Evolutionary conservation across 331 rosid genomes (phyloP), one percentile per base, ranked within the genome.

Genomic region (Quercus phellos): DNA sequence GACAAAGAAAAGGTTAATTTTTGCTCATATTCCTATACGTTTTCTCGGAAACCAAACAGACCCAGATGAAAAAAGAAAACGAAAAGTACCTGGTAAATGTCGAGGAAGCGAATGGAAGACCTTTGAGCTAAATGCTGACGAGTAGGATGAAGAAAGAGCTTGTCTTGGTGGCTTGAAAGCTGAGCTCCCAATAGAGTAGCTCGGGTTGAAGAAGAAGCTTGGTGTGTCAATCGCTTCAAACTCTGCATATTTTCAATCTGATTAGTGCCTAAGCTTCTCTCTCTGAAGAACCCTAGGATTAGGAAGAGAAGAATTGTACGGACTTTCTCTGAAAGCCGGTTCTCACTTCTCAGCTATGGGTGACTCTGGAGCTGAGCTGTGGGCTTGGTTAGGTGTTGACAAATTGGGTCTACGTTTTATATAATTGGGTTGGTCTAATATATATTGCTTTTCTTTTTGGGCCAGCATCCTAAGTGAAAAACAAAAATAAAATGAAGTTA

Each of bases 101-200:
- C 94, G 75, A 94, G 79, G 83, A 89, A 94, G 74, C 98, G 98
- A 82, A 74, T 87, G 77, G 94, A 88, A 73, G 85, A 84, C 81
- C 81, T 81, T 74, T 79, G 96, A 87, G 95, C 80, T 26, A 89
- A 89, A 87, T 85, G 86, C 50, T 72, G 85, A 19, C 60, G 85
- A 19, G 86, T 74, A 63, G 89, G 87, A 79, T 84, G 82, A 27
- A 83, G 72, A 55, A 61, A 51, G 56, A 85, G 72, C 55, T 79
- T 70, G 73, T 84, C 85, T 14, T 66, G 71, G 55, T 55, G 85
- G 72, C 75, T 72, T 80, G 54, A 22, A 68, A 63, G 53, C 60
- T 77, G 81, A 19, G 77, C 83, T 77, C 81, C 72, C 27, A 73
- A 46, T 1, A 86, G 34, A 10, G 90, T 85, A 73, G 86, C 69